Percentiles rank a stretch among this genome's conserved stretches.
phyloP scores from a whole-genome alignment of 495 filamentous ascomycete genomes.

The Staphylotrichum longicolle region DNA sequence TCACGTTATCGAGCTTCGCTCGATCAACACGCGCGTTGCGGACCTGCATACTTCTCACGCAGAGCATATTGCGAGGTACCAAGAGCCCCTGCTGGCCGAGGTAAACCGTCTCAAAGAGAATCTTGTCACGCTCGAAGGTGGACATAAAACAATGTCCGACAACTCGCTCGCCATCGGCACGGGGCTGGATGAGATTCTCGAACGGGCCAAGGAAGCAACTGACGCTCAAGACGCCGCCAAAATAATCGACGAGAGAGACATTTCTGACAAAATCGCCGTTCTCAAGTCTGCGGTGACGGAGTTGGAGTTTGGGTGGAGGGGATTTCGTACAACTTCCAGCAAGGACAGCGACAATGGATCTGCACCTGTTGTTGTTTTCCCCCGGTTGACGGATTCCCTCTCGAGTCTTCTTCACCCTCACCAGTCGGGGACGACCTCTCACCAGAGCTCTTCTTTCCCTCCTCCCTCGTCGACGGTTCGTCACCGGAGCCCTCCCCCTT shows the following conservation, averaged over 20 bases:
- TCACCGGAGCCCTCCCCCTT: too few species aligned
- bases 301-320: not conserved
- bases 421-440: too few species aligned
- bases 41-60: not conserved
- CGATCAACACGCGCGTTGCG: constrained; percentile 3
- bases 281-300: not conserved
- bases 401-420: too few species aligned
- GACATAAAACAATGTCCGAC: not conserved
- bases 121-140: not conserved
- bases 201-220: not conserved
- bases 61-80: not conserved
- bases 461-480: too few species aligned
- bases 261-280: not conserved
- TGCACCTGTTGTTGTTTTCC: too few species aligned
- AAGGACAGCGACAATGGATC: too few species aligned
- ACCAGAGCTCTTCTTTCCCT: too few species aligned
- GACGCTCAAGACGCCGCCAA: not conserved
- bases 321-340: not conserved
- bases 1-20: not conserved
- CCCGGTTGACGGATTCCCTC: too few species aligned
- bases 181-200: not conserved
- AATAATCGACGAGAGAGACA: not conserved
- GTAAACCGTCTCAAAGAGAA: not conserved
- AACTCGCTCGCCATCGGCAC: not conserved
- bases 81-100: constrained; percentile 2